phyloP scores from a whole-genome alignment of 2,329 filamentous ascomycete genomes.

The Aureobasidium sp. region DNA sequence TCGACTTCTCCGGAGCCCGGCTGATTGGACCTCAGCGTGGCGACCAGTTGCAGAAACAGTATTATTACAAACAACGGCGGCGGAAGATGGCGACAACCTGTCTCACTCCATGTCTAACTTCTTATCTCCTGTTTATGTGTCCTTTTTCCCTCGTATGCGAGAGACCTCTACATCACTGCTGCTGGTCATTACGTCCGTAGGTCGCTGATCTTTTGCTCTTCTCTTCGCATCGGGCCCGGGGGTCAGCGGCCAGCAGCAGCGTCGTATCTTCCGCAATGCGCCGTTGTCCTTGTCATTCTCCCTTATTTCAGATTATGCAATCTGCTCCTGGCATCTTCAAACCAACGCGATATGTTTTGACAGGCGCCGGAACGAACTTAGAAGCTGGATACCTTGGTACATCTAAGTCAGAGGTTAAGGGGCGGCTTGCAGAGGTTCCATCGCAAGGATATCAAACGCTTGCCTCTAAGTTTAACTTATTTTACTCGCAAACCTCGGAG shows the following conservation, averaged over 20 bases:
- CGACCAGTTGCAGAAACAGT: neutral
- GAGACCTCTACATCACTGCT: neutral
- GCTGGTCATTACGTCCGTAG: neutral
- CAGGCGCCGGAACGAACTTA: constrained; percentile 1
- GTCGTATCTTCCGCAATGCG: neutral
- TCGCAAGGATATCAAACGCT: neutral
- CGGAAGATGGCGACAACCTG: constrained; percentile 6
- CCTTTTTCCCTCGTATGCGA: neutral
- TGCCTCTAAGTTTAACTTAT: neutral
- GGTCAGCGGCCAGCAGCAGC: neutral
- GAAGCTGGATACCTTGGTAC: neutral
- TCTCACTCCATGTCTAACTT: constrained; percentile 9
- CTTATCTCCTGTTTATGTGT: neutral
- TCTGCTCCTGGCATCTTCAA: neutral
- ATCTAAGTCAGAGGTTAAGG: neutral
- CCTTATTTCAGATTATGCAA: neutral
- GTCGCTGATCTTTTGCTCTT: neutral
- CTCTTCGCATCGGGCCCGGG: neutral
- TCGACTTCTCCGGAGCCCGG: neutral
- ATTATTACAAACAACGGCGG: constrained; percentile 7
- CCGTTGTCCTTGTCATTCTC: neutral
- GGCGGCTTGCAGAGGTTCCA: neutral
- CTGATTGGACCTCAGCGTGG: constrained; percentile 4
- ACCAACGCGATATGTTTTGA: neutral
- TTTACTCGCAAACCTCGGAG: neutral